Evolutionary conservation across 1,139 yeast genomes (phyloP).

Genomic region (Entelexis paramagnoliae): DNA sequence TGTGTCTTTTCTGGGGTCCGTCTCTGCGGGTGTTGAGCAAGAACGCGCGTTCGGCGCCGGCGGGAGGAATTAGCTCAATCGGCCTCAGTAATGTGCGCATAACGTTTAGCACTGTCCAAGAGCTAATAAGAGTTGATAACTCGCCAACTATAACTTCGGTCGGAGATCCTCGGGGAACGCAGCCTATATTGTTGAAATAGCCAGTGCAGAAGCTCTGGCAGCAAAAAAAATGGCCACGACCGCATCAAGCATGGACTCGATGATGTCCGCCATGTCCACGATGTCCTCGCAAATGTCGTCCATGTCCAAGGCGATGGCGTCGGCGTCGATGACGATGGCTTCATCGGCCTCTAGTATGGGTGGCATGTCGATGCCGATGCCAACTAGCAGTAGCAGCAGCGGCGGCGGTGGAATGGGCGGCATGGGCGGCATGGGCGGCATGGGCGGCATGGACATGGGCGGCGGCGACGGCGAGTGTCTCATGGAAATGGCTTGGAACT

Average conservation of each 20-base stretch:
- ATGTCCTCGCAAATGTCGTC: slow-evolving; percentile 17
- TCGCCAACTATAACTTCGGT: neutral
- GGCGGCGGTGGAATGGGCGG: slow-evolving; percentile 12
- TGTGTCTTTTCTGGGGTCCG: neutral
- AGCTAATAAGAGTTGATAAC: neutral
- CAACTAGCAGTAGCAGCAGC: neutral
- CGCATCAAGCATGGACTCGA: slow-evolving; percentile 2
- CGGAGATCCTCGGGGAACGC: neutral
- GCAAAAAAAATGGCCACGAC: neutral
- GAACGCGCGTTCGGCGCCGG: no score
- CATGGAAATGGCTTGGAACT: slow-evolving; percentile 44
- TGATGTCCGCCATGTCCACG: slow-evolving; percentile 15
- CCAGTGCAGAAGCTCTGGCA: neutral
- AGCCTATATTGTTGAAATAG: neutral
- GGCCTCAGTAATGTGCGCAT: slow-evolving; percentile 1
- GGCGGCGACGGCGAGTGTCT: slow-evolving; percentile 24
- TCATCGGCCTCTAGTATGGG: slow-evolving; percentile 9
- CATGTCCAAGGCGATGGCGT: slow-evolving; percentile 17
- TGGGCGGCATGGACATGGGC: slow-evolving; percentile 23
- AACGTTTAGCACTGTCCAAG: neutral
- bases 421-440: slow-evolving; percentile 22
- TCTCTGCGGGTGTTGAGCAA: no score
- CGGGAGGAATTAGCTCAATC: slow-evolving; percentile 4
- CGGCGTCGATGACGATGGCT: slow-evolving; percentile 3
- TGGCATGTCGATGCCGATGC: slow-evolving; percentile 16